Conservation (phyloP, 768 basidiomycete genomes). For the Tricholoma saponaceum region DNA sequence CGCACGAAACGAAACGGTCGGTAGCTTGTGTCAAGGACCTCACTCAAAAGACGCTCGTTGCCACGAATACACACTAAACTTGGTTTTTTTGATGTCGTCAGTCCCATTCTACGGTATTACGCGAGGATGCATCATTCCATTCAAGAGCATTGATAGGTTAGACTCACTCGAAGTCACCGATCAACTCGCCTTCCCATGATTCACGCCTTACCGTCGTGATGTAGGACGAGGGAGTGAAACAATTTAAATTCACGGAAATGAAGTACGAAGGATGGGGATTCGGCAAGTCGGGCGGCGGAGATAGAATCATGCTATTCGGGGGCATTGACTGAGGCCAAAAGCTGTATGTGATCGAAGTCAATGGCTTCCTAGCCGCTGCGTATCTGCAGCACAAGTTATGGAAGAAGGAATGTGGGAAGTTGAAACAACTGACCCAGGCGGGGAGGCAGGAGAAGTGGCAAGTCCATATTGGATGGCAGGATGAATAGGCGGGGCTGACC, state of each 20-base stretch:
- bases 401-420: not conserved
- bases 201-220: constrained; percentile 39
- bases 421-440: constrained; percentile 20
- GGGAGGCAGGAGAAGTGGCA: constrained; percentile 17
- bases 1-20: constrained; percentile 32
- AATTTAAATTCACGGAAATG: constrained; percentile 44
- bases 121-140: not conserved
- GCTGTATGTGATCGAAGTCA: constrained; percentile 32
- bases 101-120: constrained; percentile 24
- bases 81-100: constrained; percentile 23
- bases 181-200: constrained; percentile 37
- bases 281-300: constrained; percentile 24
- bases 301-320: constrained; percentile 36
- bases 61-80: constrained; percentile 31
- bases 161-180: constrained; percentile 47
- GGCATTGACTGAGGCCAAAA: constrained; percentile 32
- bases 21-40: constrained; percentile 28
- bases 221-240: constrained; percentile 45
- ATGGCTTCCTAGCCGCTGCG: constrained; percentile 23
- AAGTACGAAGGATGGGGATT: constrained; percentile 34
- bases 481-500: constrained; percentile 22
- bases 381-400: constrained; percentile 16
- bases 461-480: constrained; percentile 20
- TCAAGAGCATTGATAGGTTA: not conserved
- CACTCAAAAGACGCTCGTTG: constrained; percentile 32